Evolutionary conservation across 2,329 filamentous ascomycete genomes (phyloP).

Genomic region (Fusarium penzigii): DNA sequence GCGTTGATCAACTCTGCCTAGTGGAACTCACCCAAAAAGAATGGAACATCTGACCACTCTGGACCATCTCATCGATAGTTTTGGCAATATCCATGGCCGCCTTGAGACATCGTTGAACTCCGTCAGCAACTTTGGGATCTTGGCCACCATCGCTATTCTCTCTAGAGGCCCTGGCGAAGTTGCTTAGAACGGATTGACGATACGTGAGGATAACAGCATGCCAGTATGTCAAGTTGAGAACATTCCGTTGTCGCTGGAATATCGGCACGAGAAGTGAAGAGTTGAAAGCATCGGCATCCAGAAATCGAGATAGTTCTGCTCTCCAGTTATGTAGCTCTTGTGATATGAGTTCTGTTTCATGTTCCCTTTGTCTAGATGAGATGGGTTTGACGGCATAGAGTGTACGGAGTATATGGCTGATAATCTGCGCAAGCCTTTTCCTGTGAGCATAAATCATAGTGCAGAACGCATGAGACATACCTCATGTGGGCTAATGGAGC

Average conservation of each 20-base stretch:
- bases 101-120: conserved; percentile 20
- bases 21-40: conserved; percentile 21
- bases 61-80: conserved; percentile 24
- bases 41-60: conserved; percentile 24
- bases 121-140: conserved; percentile 14
- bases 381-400: conserved; percentile 39
- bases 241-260: conserved; percentile 43
- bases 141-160: conserved; percentile 3
- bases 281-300: conserved; percentile 40
- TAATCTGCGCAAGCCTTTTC: conserved; percentile 36
- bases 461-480: conserved; percentile 12
- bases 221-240: conserved; percentile 44
- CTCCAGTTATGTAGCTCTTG: conserved; percentile 38
- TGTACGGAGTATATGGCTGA: conserved; percentile 36
- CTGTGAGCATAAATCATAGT: background rate
- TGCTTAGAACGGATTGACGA: conserved; percentile 39
- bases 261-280: conserved; percentile 38
- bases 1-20: accelerated
- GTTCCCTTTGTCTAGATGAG: conserved; percentile 25
- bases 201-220: conserved; percentile 43
- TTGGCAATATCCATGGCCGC: conserved; percentile 24
- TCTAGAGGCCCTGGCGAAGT: conserved; percentile 28
- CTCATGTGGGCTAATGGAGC: conserved; percentile 39
- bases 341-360: conserved; percentile 31
- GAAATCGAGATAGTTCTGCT: conserved; percentile 36